Evolutionary conservation across 257 asterid genomes (phyloP).

Genomic region (Capsicum pubescens): DNA sequence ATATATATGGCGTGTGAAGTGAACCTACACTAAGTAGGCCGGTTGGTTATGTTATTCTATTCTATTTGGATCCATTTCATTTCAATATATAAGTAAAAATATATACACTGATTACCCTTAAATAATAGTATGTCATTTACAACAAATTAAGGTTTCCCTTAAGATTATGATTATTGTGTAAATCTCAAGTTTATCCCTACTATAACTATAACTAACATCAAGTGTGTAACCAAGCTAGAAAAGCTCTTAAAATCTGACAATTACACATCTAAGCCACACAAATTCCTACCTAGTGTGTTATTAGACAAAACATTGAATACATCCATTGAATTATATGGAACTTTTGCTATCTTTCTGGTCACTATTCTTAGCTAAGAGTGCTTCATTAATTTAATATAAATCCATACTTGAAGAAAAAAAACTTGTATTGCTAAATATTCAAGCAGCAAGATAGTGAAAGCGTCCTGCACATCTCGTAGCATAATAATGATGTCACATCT

Average conservation of each 20-base stretch:
- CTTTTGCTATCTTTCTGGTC: not conserved
- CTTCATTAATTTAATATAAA: not conserved
- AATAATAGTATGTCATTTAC: not conserved
- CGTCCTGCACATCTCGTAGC: not conserved
- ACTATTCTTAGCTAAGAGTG: not conserved
- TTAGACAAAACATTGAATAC: not conserved
- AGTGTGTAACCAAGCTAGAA: not conserved
- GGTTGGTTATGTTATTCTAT: not conserved
- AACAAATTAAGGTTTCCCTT: not conserved
- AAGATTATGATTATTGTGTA: not conserved
- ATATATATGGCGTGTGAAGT: not conserved
- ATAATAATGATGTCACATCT: not conserved
- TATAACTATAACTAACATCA: not conserved
- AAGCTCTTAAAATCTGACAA: no score
- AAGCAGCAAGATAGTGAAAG: not conserved
- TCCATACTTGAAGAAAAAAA: no score
- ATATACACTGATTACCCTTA: no score
- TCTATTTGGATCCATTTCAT: not conserved
- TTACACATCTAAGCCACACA: not conserved
- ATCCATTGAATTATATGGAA: not conserved
- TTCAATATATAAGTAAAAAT: not conserved
- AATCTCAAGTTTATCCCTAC: not conserved
- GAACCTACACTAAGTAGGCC: not conserved
- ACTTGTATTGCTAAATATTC: no score
- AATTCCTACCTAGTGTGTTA: not conserved